These are phyloP conservation scores for Epichloe brachyelytri DNA, from an alignment of 2,329 filamentous ascomycete species.

Conservation along the genomic window DNA sequence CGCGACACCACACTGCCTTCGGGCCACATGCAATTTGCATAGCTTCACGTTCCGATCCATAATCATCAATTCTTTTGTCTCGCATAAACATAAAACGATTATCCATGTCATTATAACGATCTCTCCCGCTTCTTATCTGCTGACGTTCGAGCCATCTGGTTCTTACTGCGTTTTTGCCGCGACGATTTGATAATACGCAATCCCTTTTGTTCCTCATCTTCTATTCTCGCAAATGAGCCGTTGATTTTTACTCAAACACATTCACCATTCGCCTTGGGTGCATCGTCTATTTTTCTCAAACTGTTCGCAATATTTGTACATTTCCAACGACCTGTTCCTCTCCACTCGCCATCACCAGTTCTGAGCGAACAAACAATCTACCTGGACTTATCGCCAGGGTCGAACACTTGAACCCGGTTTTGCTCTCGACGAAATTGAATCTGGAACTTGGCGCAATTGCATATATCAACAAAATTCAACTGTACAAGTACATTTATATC, in stretches of 20 bases:
- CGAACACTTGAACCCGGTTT: neutral
- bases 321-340: constrained; percentile 12
- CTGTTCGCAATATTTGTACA: constrained; percentile 20
- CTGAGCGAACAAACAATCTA: neutral
- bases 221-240: constrained; percentile 27
- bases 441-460: constrained; percentile 3
- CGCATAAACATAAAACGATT: constrained; percentile 15
- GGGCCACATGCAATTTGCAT: neutral
- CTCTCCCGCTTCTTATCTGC: constrained; percentile 20
- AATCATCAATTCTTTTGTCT: constrained; percentile 15
- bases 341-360: neutral
- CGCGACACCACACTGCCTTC: neutral
- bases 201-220: constrained; percentile 23
- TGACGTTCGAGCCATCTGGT: constrained; percentile 17
- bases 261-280: constrained; percentile 7
- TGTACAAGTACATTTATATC: constrained; percentile 18
- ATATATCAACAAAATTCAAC: constrained; percentile 9
- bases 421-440: neutral
- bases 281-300: constrained; percentile 11
- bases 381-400: neutral
- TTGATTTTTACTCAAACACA: constrained; percentile 24
- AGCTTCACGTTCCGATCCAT: neutral
- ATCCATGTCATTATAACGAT: constrained; percentile 33
- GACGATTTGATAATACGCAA: constrained; percentile 20
- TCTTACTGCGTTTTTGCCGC: constrained; percentile 17